Percentiles rank a stretch among this genome's conserved stretches.
Evolutionary conservation across 2,329 filamentous ascomycete genomes (phyloP).

Genomic region (Ceratocystis lukuohia): DNA sequence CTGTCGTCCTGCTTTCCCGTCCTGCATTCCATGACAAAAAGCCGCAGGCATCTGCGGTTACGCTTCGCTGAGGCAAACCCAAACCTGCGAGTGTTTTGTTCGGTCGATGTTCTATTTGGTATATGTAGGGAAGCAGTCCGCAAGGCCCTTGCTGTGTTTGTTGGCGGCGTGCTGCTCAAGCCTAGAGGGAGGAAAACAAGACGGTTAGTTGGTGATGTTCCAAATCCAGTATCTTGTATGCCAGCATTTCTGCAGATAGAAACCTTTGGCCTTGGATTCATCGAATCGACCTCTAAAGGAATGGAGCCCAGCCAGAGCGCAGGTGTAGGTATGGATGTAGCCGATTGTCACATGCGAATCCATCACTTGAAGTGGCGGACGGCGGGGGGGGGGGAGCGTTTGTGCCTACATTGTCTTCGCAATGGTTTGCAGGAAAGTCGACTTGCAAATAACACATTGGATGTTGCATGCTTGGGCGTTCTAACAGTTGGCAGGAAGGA

Average conservation of each 20-base stretch:
- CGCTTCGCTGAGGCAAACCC: too few species aligned
- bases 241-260: not conserved
- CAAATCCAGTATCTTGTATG: not conserved
- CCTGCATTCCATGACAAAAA: too few species aligned
- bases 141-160: slow-evolving; percentile 61
- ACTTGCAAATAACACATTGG: slow-evolving; percentile 63
- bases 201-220: not conserved
- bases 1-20: too few species aligned
- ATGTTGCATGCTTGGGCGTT: slow-evolving; percentile 63
- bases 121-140: slow-evolving; percentile 54
- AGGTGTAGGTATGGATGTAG: not conserved
- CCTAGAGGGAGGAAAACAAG: slow-evolving; percentile 26
- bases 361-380: slow-evolving; percentile 24
- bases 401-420: slow-evolving; percentile 49
- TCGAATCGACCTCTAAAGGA: not conserved
- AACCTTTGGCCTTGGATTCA: not conserved
- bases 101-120: slow-evolving; percentile 7
- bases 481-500: slow-evolving; percentile 29
- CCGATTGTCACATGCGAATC: not conserved
- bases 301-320: not conserved
- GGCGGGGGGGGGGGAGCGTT: too few species aligned
- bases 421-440: slow-evolving; percentile 66
- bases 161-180: slow-evolving; percentile 59
- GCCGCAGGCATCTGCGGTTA: too few species aligned
- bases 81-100: too few species aligned